These are phyloP conservation scores for Russula lepida DNA, from an alignment of 768 basidiomycete species.

Conservation along the genomic window DNA sequence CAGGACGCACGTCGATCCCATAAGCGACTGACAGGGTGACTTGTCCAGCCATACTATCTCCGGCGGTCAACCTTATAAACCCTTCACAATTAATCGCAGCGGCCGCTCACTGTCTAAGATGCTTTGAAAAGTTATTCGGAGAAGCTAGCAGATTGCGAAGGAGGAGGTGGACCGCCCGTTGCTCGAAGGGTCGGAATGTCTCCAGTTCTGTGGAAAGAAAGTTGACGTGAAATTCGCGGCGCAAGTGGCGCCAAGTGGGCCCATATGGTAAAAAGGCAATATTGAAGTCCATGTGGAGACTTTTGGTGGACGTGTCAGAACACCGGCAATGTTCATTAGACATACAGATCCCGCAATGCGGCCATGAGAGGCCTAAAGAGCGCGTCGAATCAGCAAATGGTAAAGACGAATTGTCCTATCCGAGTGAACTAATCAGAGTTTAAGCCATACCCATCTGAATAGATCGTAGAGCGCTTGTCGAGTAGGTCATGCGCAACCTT, in stretches of 20 bases:
- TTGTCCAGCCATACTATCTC: constrained; percentile 34
- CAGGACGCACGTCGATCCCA: constrained; percentile 33
- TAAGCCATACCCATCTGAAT: constrained; percentile 12
- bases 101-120: constrained; percentile 31
- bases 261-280: neutral
- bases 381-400: neutral
- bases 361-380: neutral
- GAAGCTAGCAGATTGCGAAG: neutral
- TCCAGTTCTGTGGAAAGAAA: neutral
- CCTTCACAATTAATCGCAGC: neutral
- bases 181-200: neutral
- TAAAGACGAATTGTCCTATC: neutral
- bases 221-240: neutral
- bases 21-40: constrained; percentile 38
- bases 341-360: neutral
- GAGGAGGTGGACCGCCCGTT: neutral
- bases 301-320: neutral
- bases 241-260: neutral
- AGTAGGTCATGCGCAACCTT: constrained; percentile 24
- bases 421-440: neutral
- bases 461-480: constrained; percentile 23
- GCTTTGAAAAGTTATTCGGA: constrained; percentile 26
- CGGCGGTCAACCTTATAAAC: neutral
- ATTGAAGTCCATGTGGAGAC: neutral
- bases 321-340: neutral